Conservation (phyloP, 257 asterid species). For the Solanum microdontum region DNA sequence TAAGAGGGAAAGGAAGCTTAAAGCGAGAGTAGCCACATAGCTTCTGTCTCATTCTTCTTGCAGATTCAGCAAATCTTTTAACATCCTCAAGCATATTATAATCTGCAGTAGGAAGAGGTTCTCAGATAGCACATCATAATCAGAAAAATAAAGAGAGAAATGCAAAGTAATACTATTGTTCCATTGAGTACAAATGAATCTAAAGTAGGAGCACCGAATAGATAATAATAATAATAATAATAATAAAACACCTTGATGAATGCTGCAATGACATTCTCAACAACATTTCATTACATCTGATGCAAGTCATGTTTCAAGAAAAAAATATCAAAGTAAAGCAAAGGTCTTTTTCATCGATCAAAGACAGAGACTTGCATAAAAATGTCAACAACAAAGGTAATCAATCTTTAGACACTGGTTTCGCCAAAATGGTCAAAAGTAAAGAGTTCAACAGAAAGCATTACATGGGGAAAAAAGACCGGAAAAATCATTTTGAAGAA, state of each 20-base stretch:
- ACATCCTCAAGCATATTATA: constrained; percentile 85
- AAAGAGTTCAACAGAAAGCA: neutral
- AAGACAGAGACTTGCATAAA: neutral
- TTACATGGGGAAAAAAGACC: neutral
- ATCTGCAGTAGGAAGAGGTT: constrained; percentile 24
- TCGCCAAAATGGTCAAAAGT: neutral
- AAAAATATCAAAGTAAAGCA: neutral
- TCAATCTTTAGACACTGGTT: neutral
- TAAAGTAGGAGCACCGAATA: neutral
- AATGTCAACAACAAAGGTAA: neutral
- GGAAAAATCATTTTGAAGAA: neutral
- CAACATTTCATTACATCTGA: neutral
- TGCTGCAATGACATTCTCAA: neutral
- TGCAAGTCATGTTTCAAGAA: neutral
- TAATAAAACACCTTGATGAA: neutral
- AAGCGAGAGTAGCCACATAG: constrained; percentile 32
- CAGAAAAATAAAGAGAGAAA: neutral
- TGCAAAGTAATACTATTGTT: neutral
- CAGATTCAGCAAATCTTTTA: constrained; percentile 81
- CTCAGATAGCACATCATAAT: neutral
- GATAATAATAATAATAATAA: neutral
- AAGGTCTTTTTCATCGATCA: neutral
- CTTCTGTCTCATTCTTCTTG: constrained; percentile 51
- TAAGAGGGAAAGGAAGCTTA: constrained; percentile 48
- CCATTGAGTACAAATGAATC: neutral